phyloP scores from a whole-genome alignment of 1,284 basidiomycete genomes.

The Rhodotorula mucilaginosa region DNA sequence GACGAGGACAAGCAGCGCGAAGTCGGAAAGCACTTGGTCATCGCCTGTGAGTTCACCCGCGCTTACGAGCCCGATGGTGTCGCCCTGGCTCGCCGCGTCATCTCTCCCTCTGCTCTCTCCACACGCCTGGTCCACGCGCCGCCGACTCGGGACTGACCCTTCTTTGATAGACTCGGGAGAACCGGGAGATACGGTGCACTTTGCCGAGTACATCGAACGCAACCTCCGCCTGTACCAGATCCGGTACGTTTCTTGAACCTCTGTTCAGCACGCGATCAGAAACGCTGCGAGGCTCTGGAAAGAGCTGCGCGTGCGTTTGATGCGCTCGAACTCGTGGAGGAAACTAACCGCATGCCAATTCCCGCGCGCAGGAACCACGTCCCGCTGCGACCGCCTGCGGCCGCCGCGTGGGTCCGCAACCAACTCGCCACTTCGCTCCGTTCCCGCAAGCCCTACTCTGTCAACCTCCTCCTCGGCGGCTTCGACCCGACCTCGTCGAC shows the following conservation, averaged over 20 bases:
- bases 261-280: background rate
- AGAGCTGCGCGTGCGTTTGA: too few relatives aligned
- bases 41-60: slow-evolving; percentile 69
- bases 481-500: slow-evolving; percentile 66
- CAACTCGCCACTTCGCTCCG: slow-evolving; percentile 85
- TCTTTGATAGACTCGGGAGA: slow-evolving; percentile 32
- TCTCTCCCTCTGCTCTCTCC: too few relatives aligned
- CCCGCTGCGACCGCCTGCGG: slow-evolving; percentile 81
- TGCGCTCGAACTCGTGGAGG: too few relatives aligned
- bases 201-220: slow-evolving; percentile 92
- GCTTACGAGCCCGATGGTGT: background rate
- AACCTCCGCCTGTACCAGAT: slow-evolving; percentile 96
- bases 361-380: slow-evolving; percentile 59
- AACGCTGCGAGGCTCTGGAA: too few relatives aligned
- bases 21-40: slow-evolving; percentile 84
- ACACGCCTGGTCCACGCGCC: slow-evolving; percentile 3
- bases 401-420: slow-evolving; percentile 91
- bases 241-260: slow-evolving; percentile 56
- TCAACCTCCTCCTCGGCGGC: slow-evolving; percentile 90
- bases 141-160: background rate
- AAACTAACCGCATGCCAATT: too few relatives aligned
- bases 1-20: slow-evolving; percentile 97
- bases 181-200: slow-evolving; percentile 90
- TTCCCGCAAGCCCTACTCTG: slow-evolving; percentile 80
- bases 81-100: background rate